These are phyloP conservation scores for Lagenidium giganteum DNA, from an alignment of 352 stramenopile species.

Conservation along the genomic window DNA sequence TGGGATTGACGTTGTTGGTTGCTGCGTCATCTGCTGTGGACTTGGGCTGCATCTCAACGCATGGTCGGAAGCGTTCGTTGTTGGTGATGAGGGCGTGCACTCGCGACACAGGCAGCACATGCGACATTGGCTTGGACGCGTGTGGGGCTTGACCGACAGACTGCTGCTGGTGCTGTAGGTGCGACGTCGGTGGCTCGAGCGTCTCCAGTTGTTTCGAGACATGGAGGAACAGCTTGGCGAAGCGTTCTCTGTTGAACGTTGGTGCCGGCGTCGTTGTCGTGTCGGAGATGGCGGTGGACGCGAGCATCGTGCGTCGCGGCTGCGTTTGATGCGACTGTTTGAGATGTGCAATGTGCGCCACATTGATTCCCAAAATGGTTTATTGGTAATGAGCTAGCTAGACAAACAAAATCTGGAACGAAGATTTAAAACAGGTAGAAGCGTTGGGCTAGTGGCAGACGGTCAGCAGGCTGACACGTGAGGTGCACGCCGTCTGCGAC, in stretches of 20 bases:
- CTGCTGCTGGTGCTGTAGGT: not conserved
- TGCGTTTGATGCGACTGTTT: no score
- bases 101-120: not conserved
- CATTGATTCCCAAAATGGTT: no score
- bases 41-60: not conserved
- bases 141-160: not conserved
- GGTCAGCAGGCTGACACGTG: slow-evolving; percentile 79
- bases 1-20: no score
- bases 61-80: slow-evolving; percentile 7
- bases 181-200: slow-evolving; percentile 6
- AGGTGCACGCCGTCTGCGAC: slow-evolving; percentile 86
- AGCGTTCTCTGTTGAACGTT: not conserved
- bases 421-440: slow-evolving; percentile 96
- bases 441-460: slow-evolving; percentile 87
- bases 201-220: slow-evolving; percentile 21
- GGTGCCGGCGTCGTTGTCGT: not conserved
- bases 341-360: no score
- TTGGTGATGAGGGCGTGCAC: not conserved
- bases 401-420: no score
- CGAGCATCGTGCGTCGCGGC: no score
- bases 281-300: no score
- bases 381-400: no score
- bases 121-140: not conserved
- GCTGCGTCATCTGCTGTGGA: not conserved
- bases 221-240: slow-evolving; percentile 17